Evolutionary conservation across 352 stramenopile species (phyloP), one percentile per base, ranked within the genome.

Genomic region (Globisporangium okanoganense): DNA sequence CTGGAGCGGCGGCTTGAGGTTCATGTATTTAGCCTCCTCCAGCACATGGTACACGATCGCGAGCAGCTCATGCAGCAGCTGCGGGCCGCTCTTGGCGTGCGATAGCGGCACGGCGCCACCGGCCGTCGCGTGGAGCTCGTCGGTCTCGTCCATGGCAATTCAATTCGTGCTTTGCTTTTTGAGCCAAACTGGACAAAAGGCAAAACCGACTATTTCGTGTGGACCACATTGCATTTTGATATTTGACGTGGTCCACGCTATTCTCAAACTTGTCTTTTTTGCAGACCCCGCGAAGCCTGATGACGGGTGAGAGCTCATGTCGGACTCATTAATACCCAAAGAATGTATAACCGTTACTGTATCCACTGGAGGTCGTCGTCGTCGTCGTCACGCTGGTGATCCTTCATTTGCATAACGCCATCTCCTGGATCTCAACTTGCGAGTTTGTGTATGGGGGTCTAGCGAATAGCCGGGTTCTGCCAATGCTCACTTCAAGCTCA

Each of bases 1-100:
- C 56, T 88, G 85, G 1, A 94, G 78, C 29, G 85, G 85, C 24
- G 83, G 81, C 69, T 90, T 92, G 22, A 92, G 72, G 64, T 94
- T 94, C 69, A 92, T 85, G 67, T 92, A 70, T 67, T 90, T 90
- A 61, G 75, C 81, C 68, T 94, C 85, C 59, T 89, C 79, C 22
- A 92, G 80, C 55, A 92, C 80, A 43, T 90, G 83, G 58, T 83
- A 90, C 22, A 78, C 77, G 60, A 92, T 84, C 31, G 82, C 78
- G 13, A 92, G 70, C 48, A 92, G 74, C 36, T 89, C 74, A 31
- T 86, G 76, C 22, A 92, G 70, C 53, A 85, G 65, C 58, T 90
- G 80, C 56, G 71, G 58, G 2, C 78, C 77, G 64, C 74, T 77
- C 69, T 84, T 83, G 24, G 58, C 48, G 36, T 64, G 48, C 35